These are phyloP conservation scores for Candida endomychidarum DNA, from an alignment of 805 yeast species.

Conservation along the genomic window DNA sequence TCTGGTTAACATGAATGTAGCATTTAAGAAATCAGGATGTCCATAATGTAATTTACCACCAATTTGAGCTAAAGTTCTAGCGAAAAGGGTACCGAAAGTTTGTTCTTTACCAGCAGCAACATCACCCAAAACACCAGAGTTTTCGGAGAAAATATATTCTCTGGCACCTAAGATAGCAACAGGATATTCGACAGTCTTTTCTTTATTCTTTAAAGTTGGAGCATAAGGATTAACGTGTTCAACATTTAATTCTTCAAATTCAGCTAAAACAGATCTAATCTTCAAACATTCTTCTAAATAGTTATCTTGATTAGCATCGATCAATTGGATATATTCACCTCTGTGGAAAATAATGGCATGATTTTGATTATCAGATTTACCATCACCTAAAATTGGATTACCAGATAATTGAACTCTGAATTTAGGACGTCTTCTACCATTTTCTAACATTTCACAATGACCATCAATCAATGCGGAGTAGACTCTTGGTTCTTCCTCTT, in stretches of 20 bases:
- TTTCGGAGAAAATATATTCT: slow-evolving; percentile 81
- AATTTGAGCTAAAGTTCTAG: slow-evolving; percentile 76
- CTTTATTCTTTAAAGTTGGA: slow-evolving; percentile 62
- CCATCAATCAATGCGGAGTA: slow-evolving; percentile 74
- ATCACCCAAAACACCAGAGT: slow-evolving; percentile 79
- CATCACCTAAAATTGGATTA: slow-evolving; percentile 81
- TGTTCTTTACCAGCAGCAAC: slow-evolving; percentile 89
- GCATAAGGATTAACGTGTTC: slow-evolving; percentile 83
- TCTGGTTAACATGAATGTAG: slow-evolving; percentile 75
- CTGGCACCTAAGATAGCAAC: slow-evolving; percentile 84
- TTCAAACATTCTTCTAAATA: slow-evolving; percentile 80
- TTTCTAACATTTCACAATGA: slow-evolving; percentile 56
- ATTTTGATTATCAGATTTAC: slow-evolving; percentile 82
- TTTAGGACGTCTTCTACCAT: slow-evolving; percentile 60
- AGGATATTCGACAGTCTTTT: slow-evolving; percentile 47
- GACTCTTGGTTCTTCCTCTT: slow-evolving; percentile 45
- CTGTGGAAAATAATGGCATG: slow-evolving; percentile 71
- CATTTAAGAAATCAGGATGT: slow-evolving; percentile 80
- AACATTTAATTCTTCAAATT: slow-evolving; percentile 60
- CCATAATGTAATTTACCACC: slow-evolving; percentile 87
- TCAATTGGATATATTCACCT: slow-evolving; percentile 77
- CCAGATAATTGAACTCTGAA: slow-evolving; percentile 70
- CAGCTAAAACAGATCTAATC: slow-evolving; percentile 71
- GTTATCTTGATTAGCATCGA: slow-evolving; percentile 84
- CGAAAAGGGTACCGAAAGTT: slow-evolving; percentile 81